phyloP scores from a whole-genome alignment of 106 monocot species.

The Dioscorea alata region DNA sequence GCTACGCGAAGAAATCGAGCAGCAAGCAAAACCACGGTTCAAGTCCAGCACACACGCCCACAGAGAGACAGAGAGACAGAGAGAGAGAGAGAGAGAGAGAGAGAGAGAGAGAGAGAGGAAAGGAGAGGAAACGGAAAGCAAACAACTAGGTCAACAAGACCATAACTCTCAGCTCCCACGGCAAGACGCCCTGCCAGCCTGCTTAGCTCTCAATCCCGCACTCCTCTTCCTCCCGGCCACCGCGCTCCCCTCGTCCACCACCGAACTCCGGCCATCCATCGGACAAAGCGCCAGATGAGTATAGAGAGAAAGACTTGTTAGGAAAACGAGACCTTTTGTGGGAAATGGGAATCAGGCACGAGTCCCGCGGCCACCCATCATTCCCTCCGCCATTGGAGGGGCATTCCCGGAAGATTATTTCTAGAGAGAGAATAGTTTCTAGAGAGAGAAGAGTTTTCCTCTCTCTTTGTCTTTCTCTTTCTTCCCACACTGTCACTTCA shows the following conservation, averaged over 20 bases:
- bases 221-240: constrained; percentile 30
- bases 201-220: constrained; percentile 38
- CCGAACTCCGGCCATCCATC: constrained; percentile 25
- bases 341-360: too few species aligned
- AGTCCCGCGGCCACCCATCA: too few species aligned
- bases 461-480: too few species aligned
- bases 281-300: not conserved
- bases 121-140: not conserved
- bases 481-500: not conserved
- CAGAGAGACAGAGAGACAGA: too few species aligned
- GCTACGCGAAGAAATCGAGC: not conserved
- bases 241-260: constrained; percentile 17
- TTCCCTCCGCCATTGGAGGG: too few species aligned
- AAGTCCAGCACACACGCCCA: too few species aligned
- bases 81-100: too few species aligned
- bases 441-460: too few species aligned
- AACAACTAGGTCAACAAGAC: not conserved
- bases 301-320: constrained; percentile 1
- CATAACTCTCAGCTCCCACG: constrained; percentile 23
- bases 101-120: too few species aligned
- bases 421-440: too few species aligned
- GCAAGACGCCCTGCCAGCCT: constrained; percentile 50
- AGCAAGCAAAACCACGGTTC: not conserved
- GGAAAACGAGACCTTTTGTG: too few species aligned
- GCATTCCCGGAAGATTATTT: too few species aligned